A percentile compares a stretch with the other conserved stretches of the same genome.
Evolutionary conservation across 345 rosid genomes (phyloP).

Genomic region (Heritiera littoralis): DNA sequence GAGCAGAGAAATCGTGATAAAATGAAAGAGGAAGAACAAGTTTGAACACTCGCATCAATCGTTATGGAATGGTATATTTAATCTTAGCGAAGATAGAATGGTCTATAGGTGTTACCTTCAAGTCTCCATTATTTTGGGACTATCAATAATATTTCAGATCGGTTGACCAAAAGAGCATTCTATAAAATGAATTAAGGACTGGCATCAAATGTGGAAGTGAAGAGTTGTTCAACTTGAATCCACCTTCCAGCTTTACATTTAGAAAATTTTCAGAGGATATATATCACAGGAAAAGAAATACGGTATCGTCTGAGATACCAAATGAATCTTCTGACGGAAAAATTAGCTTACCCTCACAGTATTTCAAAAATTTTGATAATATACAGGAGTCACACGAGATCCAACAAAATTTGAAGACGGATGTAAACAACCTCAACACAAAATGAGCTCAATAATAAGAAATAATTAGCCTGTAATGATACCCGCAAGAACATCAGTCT

Average conservation of each 20-base stretch:
- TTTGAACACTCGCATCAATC: background rate
- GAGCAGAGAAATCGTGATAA: background rate
- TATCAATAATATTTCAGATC: background rate
- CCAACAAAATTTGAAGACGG: constrained; percentile 21
- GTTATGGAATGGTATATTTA: background rate
- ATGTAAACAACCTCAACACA: background rate
- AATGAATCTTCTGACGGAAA: background rate
- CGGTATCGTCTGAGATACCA: constrained; percentile 1
- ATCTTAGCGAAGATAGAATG: background rate
- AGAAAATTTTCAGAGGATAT: background rate
- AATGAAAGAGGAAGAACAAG: background rate
- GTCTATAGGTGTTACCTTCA: background rate
- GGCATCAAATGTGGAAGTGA: background rate
- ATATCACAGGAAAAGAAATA: background rate
- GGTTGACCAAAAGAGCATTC: too few species aligned
- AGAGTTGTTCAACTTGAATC: background rate
- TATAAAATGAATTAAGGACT: too few species aligned
- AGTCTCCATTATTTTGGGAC: background rate
- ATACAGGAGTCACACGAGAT: constrained; percentile 28
- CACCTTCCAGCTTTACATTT: background rate
- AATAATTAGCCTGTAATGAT: constrained; percentile 65
- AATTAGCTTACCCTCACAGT: constrained; percentile 3
- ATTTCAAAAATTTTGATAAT: constrained; percentile 24
- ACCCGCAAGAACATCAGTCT: constrained; percentile 86
- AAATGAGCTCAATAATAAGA: constrained; percentile 7